Conservation (phyloP, 2,329 filamentous ascomycete species). For the Fusarium sp. region DNA sequence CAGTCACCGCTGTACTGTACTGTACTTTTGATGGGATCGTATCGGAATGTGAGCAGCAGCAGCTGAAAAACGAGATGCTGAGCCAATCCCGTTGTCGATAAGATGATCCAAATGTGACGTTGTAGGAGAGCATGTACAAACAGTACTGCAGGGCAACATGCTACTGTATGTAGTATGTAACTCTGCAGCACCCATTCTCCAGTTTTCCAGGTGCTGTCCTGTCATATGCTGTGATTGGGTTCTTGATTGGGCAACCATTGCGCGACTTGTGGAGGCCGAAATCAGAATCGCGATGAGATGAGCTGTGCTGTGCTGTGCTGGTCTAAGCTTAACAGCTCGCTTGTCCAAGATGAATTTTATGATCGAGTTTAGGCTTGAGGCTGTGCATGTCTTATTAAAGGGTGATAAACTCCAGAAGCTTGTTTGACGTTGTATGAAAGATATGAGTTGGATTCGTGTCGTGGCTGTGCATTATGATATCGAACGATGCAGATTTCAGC, state of each 20-base stretch:
- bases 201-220: slow-evolving; percentile 23
- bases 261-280: slow-evolving; percentile 22
- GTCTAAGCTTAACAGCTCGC: slow-evolving; percentile 6
- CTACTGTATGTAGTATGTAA: neutral
- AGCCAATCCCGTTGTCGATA: slow-evolving; percentile 16
- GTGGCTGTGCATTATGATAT: slow-evolving; percentile 12
- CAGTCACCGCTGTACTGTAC: slow-evolving; percentile 6
- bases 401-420: slow-evolving; percentile 8
- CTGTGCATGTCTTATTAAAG: slow-evolving; percentile 12
- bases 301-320: neutral
- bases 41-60: slow-evolving; percentile 2
- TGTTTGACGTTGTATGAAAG: slow-evolving; percentile 1
- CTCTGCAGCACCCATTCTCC: slow-evolving; percentile 11
- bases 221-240: slow-evolving; percentile 17
- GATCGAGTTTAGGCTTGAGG: slow-evolving; percentile 3
- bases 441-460: neutral
- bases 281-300: slow-evolving; percentile 30
- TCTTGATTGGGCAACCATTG: slow-evolving; percentile 37
- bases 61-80: slow-evolving; percentile 30
- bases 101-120: slow-evolving; percentile 35
- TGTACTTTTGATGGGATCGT: slow-evolving; percentile 12
- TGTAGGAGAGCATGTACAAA: neutral
- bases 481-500: neutral
- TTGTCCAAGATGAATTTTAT: slow-evolving; percentile 7
- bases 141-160: neutral